A percentile compares a stretch with the other conserved stretches of the same genome.
These are phyloP conservation scores for Tetragonia tetragonoides DNA, from an alignment of 148 eudicot genomes.

Conservation along the genomic window DNA sequence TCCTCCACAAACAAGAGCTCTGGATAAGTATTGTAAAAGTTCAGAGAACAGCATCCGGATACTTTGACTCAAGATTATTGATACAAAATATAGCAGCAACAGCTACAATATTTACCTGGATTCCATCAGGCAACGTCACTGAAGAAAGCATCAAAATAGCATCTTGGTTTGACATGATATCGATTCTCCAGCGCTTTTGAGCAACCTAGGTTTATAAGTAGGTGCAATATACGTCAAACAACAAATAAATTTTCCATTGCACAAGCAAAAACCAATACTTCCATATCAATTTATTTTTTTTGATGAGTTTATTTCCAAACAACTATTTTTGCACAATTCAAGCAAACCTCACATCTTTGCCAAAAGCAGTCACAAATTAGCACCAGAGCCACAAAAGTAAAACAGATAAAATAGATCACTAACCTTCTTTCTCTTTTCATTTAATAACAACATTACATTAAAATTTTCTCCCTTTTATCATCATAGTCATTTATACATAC, in stretches of 20 bases:
- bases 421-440: background rate
- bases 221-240: background rate
- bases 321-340: background rate
- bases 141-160: conserved; percentile 95
- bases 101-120: conserved; percentile 51
- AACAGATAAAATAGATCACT: background rate
- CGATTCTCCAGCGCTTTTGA: conserved; percentile 88
- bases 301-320: background rate
- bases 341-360: background rate
- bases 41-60: background rate
- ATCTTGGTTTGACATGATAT: conserved; percentile 78
- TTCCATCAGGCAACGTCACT: conserved; percentile 80
- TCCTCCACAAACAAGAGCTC: background rate
- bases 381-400: background rate
- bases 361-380: background rate
- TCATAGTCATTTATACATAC: background rate
- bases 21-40: background rate
- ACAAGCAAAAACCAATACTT: background rate
- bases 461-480: background rate
- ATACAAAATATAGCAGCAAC: background rate
- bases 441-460: background rate
- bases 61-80: background rate
- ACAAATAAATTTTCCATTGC: background rate
- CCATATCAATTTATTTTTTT: background rate
- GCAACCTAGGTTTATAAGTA: conserved; percentile 43